Evolutionary conservation across 2,329 filamentous ascomycete species (phyloP), one percentile per base, ranked within the genome.

Genomic region (Cucurbitaria berberidis): DNA sequence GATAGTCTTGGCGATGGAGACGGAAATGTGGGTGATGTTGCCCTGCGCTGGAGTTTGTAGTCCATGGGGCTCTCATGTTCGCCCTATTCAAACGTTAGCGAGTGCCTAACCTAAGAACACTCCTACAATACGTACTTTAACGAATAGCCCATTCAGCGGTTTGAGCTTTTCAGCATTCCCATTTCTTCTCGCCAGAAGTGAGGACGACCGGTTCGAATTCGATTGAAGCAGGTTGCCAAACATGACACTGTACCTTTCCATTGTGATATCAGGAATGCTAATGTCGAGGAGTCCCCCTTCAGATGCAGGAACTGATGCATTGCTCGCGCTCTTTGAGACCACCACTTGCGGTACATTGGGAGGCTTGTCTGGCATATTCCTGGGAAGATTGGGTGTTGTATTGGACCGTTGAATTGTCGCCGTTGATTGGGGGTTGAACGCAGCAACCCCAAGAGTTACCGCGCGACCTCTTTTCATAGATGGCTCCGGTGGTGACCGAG

Each of bases 161-260:
- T 73, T 75, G 42, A 69, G 50, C 47, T 63, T 71, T 16, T 75
- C 72, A 21, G 62, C 39, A 46, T 69, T 72, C 19, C 66, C 70
- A 51, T 76, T 73, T 18, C 75, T 67, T 50, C 75, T 63, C 24
- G 62, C 63, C 16, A 76, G 54, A 5, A 77, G 64, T 7, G 70
- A 72, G 5, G 69, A 67, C 11, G 45, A 52, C 7, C 61, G 63
- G 29, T 53, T 65, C 11, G 61, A 49, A 13, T 63, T 62, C 8
- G 67, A 66, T 55, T 85, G 83, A 22, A 96, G 78, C 6, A 97
- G 80, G 32, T 84, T 84, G 49, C 88, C 86, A 69, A 98, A 97
- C 93, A 97, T 97, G 60, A 97, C 84, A 64, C 92, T 96, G 64
- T 96, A 98, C 43, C 93, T 82, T 71, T 97, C 93, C 82, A 98